Evolutionary conservation across 2,329 filamentous ascomycete species (phyloP).

Genomic region (Sarocladiaceae sp.): DNA sequence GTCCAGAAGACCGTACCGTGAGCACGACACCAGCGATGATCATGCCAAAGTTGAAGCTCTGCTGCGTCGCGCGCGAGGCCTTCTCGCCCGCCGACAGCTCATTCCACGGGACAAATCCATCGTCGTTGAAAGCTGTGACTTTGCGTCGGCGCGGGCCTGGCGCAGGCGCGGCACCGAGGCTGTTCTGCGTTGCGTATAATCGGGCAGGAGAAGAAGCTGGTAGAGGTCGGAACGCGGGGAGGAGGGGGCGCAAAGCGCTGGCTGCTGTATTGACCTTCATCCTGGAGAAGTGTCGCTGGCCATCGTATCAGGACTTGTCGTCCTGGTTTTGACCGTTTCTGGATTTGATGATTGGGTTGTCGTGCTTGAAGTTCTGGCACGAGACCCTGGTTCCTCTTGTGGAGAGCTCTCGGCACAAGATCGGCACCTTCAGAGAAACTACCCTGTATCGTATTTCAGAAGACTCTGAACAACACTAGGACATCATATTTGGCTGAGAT

Average conservation of each 20-base stretch:
- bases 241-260: constrained; percentile 28
- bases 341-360: background rate
- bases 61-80: constrained; percentile 78
- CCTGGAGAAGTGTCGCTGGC: constrained; percentile 31
- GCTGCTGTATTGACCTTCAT: constrained; percentile 42
- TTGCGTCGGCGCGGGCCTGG: constrained; percentile 55
- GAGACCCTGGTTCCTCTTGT: background rate
- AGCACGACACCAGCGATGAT: constrained; percentile 70
- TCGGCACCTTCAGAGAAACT: background rate
- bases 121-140: constrained; percentile 82
- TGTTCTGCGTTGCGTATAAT: constrained; percentile 57
- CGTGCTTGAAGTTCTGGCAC: background rate
- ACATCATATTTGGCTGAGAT: no score
- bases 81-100: constrained; percentile 75
- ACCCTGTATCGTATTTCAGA: no score
- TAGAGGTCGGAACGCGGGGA: constrained; percentile 19
- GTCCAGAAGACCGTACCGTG: constrained; percentile 53
- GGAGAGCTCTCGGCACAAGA: background rate
- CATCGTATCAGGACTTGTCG: constrained; percentile 25
- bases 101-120: constrained; percentile 76
- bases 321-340: constrained; percentile 13
- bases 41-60: constrained; percentile 82
- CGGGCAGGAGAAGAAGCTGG: constrained; percentile 33
- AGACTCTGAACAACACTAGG: no score
- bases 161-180: constrained; percentile 28